phyloP scores from a whole-genome alignment of 768 basidiomycete genomes.

The Amanita phalloides region DNA sequence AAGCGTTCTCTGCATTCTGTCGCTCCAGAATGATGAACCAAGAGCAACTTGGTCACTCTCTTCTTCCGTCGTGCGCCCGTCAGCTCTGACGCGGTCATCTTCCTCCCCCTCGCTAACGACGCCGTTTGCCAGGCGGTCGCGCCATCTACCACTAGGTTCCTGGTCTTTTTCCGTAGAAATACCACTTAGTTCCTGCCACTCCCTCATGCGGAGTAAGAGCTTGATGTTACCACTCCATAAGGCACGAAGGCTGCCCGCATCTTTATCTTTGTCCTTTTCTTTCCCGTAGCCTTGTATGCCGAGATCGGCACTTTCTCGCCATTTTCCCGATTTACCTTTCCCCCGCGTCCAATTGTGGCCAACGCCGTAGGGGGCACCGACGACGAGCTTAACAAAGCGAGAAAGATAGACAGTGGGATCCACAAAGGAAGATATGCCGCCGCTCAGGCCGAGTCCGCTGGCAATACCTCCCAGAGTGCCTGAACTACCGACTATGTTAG shows the following conservation, averaged over 20 bases:
- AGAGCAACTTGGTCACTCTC: constrained; percentile 26
- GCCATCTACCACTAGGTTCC: constrained; percentile 12
- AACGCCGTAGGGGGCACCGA: constrained; percentile 12
- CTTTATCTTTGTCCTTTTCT: constrained; percentile 19
- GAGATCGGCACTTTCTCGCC: constrained; percentile 4
- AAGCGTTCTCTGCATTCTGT: constrained; percentile 30
- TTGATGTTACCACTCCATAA: constrained; percentile 34
- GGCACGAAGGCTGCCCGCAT: constrained; percentile 26
- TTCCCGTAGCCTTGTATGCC: constrained; percentile 12
- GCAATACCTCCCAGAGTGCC: constrained; percentile 8
- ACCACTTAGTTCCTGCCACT: constrained; percentile 18
- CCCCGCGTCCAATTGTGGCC: background rate
- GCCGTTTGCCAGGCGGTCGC: constrained; percentile 14
- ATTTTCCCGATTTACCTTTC: constrained; percentile 1
- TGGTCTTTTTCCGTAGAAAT: constrained; percentile 5
- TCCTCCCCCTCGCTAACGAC: constrained; percentile 32
- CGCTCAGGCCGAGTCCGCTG: constrained; percentile 26
- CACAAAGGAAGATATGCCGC: constrained; percentile 31
- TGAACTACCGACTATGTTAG: constrained; percentile 17
- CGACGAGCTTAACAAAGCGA: constrained; percentile 34
- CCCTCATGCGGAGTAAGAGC: constrained; percentile 26
- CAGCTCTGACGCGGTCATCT: constrained; percentile 16
- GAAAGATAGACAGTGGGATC: constrained; percentile 42
- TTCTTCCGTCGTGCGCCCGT: constrained; percentile 31
- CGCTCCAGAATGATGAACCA: constrained; percentile 25